Base-by-base conservation (phyloP, 148 eudicot genomes). In the Rhododendron simsii region DNA sequence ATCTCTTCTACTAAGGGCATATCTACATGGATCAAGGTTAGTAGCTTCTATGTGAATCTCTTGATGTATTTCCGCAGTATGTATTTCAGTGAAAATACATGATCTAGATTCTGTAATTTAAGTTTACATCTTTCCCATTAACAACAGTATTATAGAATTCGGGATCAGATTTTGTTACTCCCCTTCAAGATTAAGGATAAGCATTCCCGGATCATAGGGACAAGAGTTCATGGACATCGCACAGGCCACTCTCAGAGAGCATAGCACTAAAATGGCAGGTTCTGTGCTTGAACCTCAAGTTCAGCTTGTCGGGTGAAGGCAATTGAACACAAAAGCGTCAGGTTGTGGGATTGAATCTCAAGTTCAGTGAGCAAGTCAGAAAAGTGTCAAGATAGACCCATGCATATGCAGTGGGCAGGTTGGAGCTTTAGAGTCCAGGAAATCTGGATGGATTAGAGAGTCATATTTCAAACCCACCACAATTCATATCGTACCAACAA, bases 281-380 rank as follows among this genome's bases (percentile, higher is more conserved):
- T 67, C 74, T 26, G 74, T 67, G 74, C 73, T 65, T 65, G 73
- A 65, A 65, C 14, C 35, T 12, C 7, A 69, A 69, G 39, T 67
- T 26, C 74, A 67, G 14, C 14, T 26, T 10, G 35, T n/a, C 30
- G 74, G 74, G 30, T 67, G 74, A 69, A 13, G 75, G 0, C 37
- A 6, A 28, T 28, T 69, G 75, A 69, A 67, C 74, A 67, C 35
- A 67, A 67, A 67, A 69, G 33, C 10, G 20, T 28, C 18, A 30
- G 75, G 16, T 69, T 26, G 30, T 30, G 75, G 4, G 37, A 69
- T 69, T 69, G 75, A 69, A 26, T 69, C 75, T 11, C 47, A 48
- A 61, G 84, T 82, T 82, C 75, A 82, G 5, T 30, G 35, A n/a
- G 84, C 26, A 47, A 61, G 51, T 82, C 84, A 63, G 35, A 23